These are phyloP conservation scores for Russula earlei DNA, from an alignment of 768 basidiomycete genomes.

Conservation along the genomic window DNA sequence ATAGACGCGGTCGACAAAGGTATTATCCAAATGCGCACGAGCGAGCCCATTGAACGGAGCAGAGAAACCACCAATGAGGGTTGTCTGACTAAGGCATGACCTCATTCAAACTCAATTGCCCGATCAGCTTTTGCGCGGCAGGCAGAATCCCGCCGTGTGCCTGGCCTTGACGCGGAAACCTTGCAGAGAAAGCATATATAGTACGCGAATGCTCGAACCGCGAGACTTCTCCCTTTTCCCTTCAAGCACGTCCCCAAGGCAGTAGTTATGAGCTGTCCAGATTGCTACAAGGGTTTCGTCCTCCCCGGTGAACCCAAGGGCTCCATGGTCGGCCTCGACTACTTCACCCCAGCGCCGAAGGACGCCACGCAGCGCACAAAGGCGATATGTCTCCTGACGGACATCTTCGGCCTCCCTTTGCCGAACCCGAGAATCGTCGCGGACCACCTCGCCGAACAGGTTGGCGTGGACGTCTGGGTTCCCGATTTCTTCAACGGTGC, in stretches of 20 bases:
- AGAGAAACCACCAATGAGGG: too few relatives aligned
- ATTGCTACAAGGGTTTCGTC: conserved; percentile 35
- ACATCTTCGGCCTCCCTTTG: conserved; percentile 46
- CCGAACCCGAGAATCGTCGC: conserved; percentile 49
- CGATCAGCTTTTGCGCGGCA: too few relatives aligned
- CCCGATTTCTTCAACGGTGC: conserved; percentile 52
- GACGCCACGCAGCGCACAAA: conserved; percentile 22
- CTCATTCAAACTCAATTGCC: too few relatives aligned
- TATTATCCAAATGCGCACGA: too few relatives aligned
- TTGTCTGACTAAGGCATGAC: too few relatives aligned
- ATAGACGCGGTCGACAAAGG: too few relatives aligned
- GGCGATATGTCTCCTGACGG: conserved; percentile 45
- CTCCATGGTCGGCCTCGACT: conserved; percentile 33
- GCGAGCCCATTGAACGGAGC: too few relatives aligned
- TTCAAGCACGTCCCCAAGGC: neutral
- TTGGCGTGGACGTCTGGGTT: conserved; percentile 54
- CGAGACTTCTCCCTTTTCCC: neutral
- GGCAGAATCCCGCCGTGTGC: too few relatives aligned
- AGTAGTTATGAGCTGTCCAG: conserved; percentile 18
- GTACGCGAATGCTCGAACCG: too few relatives aligned
- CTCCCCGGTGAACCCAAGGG: conserved; percentile 41
- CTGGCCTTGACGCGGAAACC: too few relatives aligned
- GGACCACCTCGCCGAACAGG: conserved; percentile 38
- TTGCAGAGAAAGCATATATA: too few relatives aligned
- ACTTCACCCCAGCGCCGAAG: conserved; percentile 30